Percentiles rank a stretch among this genome's conserved stretches.
Evolutionary conservation across 495 filamentous ascomycete species (phyloP).

Genomic region (Pseudomonodictys pantanalensis): DNA sequence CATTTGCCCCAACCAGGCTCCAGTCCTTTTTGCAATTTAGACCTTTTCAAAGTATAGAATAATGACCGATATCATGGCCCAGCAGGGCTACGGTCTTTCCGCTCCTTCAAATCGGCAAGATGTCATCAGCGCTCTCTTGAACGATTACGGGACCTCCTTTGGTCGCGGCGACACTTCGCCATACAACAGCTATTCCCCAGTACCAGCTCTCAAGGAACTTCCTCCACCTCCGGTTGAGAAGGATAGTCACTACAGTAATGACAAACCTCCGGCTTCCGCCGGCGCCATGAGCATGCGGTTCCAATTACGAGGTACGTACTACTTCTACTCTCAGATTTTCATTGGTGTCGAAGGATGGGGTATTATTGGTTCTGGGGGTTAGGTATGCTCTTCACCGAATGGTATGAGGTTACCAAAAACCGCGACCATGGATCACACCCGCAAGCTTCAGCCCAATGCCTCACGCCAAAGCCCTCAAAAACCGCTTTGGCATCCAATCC

Average conservation of each 20-base stretch:
- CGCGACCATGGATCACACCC: too few relatives aligned
- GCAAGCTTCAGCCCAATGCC: too few relatives aligned
- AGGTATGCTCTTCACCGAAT: background rate
- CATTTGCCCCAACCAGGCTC: background rate
- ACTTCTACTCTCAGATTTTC: background rate
- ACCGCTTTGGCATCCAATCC: too few relatives aligned
- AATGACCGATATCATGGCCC: conserved; percentile 19
- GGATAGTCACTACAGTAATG: background rate
- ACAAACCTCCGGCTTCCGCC: conserved; percentile 4
- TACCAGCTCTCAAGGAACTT: conserved; percentile 27
- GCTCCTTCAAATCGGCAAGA: conserved; percentile 30
- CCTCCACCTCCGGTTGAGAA: conserved; percentile 25
- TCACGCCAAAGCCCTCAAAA: too few relatives aligned
- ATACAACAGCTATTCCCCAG: conserved; percentile 18
- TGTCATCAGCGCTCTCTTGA: conserved; percentile 29
- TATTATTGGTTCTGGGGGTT: background rate
- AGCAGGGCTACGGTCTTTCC: conserved; percentile 8
- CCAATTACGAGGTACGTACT: conserved; percentile 27
- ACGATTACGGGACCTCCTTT: conserved; percentile 30
- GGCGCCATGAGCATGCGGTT: conserved; percentile 19
- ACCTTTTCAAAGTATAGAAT: conserved; percentile 6
- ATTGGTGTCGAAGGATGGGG: background rate
- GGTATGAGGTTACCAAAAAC: background rate
- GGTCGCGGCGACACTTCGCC: conserved; percentile 13
- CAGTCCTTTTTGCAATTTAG: background rate